Base-by-base conservation (phyloP, 2,329 filamentous ascomycete species). In the Aschersonia sp. region DNA sequence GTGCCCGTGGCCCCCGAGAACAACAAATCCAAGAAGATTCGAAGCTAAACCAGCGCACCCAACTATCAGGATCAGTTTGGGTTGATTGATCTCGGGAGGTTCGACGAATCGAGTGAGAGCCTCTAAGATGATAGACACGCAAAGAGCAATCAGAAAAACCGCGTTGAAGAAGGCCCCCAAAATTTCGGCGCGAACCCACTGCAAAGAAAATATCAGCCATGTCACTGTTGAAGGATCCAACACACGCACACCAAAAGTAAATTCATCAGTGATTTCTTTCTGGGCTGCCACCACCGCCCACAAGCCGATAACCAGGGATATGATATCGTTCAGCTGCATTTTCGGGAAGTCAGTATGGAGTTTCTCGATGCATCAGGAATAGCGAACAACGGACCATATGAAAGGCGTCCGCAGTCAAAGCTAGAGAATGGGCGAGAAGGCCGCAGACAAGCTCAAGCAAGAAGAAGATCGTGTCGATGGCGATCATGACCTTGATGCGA, bases 121-220 rank as follows among this genome's bases (percentile, higher is more conserved):
- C 66, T 98, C 92, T 57, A 98, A 81, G 59, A 97, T 85, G 65
- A 98, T 98, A 46, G 90, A 94, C 49, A 98, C 74, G 68, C 92
- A 98, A 7, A 98, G 78, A 6, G 92, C 92, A 60, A 98, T 92
- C 43, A 98, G 75, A 70, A 98, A 98, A 43, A 97, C 90, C 55
- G 92, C 92, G 59, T 98, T 98, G 68, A 97, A 87, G 57, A 97
- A 82, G 44, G 92, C 92, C 59, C 92, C 92, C 5, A 98, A 75
- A 9, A 94, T 97, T 71, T 98, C 92, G 37, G 92, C 92, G 56
- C 92, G 87, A 71, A 97, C 84, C 86, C 89, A 98, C 85, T 90
- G 57, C 7, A 22, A 31, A 5, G 7, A 31, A 6, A 10, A 47
- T 22, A 32, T n/a, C 14, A 32, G 30, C 40, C 35, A n/a, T 37